These are phyloP conservation scores for Pythium biforme DNA, from an alignment of 352 stramenopile species.

Conservation along the genomic window DNA sequence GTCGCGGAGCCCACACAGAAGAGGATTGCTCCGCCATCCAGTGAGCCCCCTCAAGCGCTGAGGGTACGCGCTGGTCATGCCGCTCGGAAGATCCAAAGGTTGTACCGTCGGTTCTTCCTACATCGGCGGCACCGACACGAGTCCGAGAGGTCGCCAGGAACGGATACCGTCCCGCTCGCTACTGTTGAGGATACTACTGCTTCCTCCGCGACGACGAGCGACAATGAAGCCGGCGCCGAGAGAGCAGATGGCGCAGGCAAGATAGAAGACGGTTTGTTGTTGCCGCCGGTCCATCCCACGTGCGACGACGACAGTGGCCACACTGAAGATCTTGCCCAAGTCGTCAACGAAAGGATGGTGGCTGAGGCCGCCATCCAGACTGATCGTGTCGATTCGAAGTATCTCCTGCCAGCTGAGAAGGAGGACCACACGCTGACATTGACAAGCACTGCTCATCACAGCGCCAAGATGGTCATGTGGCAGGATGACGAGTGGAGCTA, in stretches of 20 bases:
- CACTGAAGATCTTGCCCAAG: neutral
- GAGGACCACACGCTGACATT: too few relatives aligned
- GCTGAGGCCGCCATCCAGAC: neutral
- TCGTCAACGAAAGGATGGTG: neutral
- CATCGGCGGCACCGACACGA: neutral
- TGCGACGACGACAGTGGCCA: too few relatives aligned
- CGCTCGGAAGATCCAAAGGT: slow-evolving; percentile 6
- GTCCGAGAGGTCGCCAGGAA: neutral
- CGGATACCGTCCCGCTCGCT: too few relatives aligned
- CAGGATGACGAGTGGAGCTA: slow-evolving; percentile 45
- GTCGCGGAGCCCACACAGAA: neutral
- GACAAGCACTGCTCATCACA: neutral
- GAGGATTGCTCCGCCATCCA: neutral
- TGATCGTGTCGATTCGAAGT: neutral
- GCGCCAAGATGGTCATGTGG: slow-evolving; percentile 27
- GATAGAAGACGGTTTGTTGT: too few relatives aligned
- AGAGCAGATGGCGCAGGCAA: too few relatives aligned
- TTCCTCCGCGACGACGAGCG: too few relatives aligned
- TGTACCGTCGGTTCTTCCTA: neutral
- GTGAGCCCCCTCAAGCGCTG: neutral
- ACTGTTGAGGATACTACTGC: too few relatives aligned
- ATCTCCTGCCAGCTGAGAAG: too few relatives aligned
- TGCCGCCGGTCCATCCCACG: too few relatives aligned
- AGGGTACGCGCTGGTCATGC: neutral
- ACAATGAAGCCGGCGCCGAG: too few relatives aligned